A percentile compares a stretch with the other conserved stretches of the same genome.
phyloP scores from a whole-genome alignment of 345 rosid genomes.

The Hibiscus syriacus region DNA sequence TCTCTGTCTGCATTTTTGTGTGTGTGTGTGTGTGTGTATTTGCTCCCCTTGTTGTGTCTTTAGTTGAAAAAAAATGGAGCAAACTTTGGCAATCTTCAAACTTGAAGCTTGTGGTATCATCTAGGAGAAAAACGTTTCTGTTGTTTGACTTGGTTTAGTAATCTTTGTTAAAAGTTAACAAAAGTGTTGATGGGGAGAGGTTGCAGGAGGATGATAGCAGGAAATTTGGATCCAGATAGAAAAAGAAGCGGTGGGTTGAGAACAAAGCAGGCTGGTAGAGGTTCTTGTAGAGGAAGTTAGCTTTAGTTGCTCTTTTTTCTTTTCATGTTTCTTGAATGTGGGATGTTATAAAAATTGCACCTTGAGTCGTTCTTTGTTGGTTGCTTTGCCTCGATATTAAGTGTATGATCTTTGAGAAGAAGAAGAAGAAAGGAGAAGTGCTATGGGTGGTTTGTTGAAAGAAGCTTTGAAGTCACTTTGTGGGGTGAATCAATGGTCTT shows the following conservation, averaged over 20 bases:
- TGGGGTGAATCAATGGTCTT: slow-evolving; percentile 66
- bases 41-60: background rate
- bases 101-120: slow-evolving; percentile 45
- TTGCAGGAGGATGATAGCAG: slow-evolving; percentile 49
- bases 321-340: slow-evolving; percentile 11
- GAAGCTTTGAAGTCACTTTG: slow-evolving; percentile 80
- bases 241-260: slow-evolving; percentile 90
- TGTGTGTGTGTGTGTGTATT: background rate
- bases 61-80: slow-evolving; percentile 39
- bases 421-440: slow-evolving; percentile 1
- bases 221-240: slow-evolving; percentile 89
- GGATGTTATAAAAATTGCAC: background rate
- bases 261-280: slow-evolving; percentile 94
- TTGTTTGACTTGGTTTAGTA: background rate
- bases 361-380: slow-evolving; percentile 13
- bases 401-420: slow-evolving; percentile 2
- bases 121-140: slow-evolving; percentile 8
- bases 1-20: background rate
- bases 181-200: slow-evolving; percentile 38
- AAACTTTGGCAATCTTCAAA: slow-evolving; percentile 35
- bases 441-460: slow-evolving; percentile 67
- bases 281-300: slow-evolving; percentile 99
- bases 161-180: background rate
- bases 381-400: slow-evolving; percentile 14
- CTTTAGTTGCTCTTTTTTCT: slow-evolving; percentile 5